Evolutionary conservation across 257 asterid species (phyloP), one percentile per base, ranked within the genome.

Genomic region (Jasminum sambac): DNA sequence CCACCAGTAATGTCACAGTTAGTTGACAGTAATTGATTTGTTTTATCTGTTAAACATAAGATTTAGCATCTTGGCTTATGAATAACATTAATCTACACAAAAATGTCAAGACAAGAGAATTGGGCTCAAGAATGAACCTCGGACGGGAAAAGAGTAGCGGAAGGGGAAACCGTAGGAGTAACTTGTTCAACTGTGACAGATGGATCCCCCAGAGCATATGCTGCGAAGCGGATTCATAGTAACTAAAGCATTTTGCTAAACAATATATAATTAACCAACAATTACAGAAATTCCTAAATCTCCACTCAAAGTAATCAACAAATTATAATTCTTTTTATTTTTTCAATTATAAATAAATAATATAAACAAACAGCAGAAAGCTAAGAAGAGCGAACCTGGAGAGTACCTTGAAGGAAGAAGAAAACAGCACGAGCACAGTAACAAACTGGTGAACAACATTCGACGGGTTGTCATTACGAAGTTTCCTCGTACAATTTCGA

Each of bases 121-220:
- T 63, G 72, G 70, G 55, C 50, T 58, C 50, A 65, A 77, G 43
- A 78, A 37, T 36, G 63, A 75, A 94, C 97, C 97, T 94, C 98
- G 7, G 85, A 74, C 42, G 97, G 97, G 78, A 86, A 89, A 81
- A 91, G 98, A 50, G 84, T 61, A 55, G 87, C 91, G 7, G 96
- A 72, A 73, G 98, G 83, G 43, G 76, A 66, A 72, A 84, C 88
- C 52, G 79, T 42, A 67, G 97, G 96, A 5, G 96, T 89, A 19
- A 88, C 95, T 87, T 91, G 92, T 81, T 94, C 96, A 86, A 91
- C 63, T 40, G 96, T 90, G 74, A 94, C 83, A 14, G 96, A 86
- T 10, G 99, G 83, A 82, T 91, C 96, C 62, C 96, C 97, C 81
- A 94, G 79, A 64, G 96, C 97, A 76, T 80, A 83, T 38, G 99